Conservation (phyloP, 2,329 filamentous ascomycete species). For the Intubia oerlemansii region DNA sequence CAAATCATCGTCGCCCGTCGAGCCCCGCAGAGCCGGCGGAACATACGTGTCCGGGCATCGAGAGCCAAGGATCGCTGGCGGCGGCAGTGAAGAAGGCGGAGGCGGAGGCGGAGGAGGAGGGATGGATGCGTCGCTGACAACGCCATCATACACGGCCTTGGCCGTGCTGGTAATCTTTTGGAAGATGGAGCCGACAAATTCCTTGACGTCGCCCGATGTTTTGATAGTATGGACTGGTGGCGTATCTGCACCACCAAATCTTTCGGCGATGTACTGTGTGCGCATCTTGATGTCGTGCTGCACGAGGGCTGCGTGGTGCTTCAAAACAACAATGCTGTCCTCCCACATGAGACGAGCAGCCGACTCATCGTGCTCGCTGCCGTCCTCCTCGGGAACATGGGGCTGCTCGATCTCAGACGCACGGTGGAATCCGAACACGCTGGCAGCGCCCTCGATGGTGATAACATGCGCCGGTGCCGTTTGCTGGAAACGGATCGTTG, state of each 20-base stretch:
- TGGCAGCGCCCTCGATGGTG: slow-evolving; percentile 19
- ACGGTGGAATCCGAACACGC: slow-evolving; percentile 10
- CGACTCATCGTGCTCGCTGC: slow-evolving; percentile 5
- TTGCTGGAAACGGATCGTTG: slow-evolving; percentile 24
- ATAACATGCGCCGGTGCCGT: slow-evolving; percentile 19
- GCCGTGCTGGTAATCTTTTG: slow-evolving; percentile 17
- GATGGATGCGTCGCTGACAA: too few relatives aligned
- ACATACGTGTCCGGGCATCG: too few relatives aligned
- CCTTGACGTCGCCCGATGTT: slow-evolving; percentile 17
- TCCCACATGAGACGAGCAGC: slow-evolving; percentile 7
- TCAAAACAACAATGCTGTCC: slow-evolving; percentile 4
- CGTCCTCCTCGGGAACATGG: slow-evolving; percentile 1
- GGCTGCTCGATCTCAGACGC: not conserved
- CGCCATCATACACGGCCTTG: slow-evolving; percentile 13
- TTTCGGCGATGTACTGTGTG: slow-evolving; percentile 4
- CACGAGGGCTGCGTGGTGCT: slow-evolving; percentile 3
- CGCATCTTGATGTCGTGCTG: slow-evolving; percentile 6
- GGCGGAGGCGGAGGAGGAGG: too few relatives aligned
- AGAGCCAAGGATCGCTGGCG: too few relatives aligned
- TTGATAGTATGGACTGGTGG: not conserved
- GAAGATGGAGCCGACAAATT: slow-evolving; percentile 19
- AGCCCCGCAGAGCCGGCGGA: too few relatives aligned
- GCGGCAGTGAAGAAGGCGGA: too few relatives aligned
- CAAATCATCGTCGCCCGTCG: too few relatives aligned
- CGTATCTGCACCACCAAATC: too few relatives aligned